Base-by-base conservation (phyloP, 2,329 filamentous ascomycete species). In the Talaromyces islandicus region DNA sequence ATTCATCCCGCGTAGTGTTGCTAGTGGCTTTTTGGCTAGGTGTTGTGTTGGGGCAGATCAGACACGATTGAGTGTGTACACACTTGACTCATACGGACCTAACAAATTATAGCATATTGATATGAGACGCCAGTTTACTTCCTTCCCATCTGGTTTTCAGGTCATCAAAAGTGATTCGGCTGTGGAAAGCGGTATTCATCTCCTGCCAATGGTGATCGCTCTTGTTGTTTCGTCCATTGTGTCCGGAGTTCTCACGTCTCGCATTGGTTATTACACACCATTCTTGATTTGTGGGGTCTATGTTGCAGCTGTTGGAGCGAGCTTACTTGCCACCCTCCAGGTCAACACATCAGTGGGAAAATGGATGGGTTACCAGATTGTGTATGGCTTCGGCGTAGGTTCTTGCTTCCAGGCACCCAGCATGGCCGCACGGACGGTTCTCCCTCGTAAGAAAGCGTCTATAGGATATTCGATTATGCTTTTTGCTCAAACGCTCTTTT, bases 1-100 rank as follows among this genome's bases (percentile, higher is more conserved):
- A 58, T 64, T 78, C 51, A 74, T 66, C 41, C 75, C 81, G 54
- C 74, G 78, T 10, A 80, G 73, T n/a, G 72, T 80, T 12, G 72
- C 70, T 48, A 73, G 43, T 52, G 56, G 56, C 4, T 58, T 58
- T 11, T 51, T 29, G 43, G 43, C 35, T n/a, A 58, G 56, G 29
- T 58, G 56, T 11, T 27, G 14, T 21, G 56, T 58, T 27, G 56
- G 56, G 21, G 56, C 30, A 19, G 46, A 58, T n/a, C 46, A 50
- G 21, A 58, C 56, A 41, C 21, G 52, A 12, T 17, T 58, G 30
- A 32, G 56, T 58, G 38, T 24, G 55, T 50, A 30, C 9, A 9
- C 25, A 35, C 25, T 19, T 17, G 17, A 12, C 25, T 9, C 25
- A 35, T 35, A 2, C 17, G 38, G 10, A 53, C 19, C 25, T 4